Evolutionary conservation across 805 yeast species (phyloP), one percentile per base, ranked within the genome.

Genomic region (Candida maris): DNA sequence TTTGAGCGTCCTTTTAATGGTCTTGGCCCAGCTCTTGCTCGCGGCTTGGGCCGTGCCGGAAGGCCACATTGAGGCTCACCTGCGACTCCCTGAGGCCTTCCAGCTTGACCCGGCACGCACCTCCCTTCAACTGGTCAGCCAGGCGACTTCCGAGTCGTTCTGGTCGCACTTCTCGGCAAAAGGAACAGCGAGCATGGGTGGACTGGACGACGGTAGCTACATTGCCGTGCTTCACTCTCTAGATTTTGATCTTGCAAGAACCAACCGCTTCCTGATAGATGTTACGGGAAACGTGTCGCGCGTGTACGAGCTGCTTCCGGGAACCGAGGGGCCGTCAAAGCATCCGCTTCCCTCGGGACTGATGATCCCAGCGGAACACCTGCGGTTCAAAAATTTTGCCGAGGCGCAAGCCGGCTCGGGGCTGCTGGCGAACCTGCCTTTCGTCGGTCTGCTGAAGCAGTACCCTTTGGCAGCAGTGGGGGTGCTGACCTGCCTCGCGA

Each of bases 21-120:
- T n/a, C n/a, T n/a, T n/a, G n/a, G n/a, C n/a, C n/a, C n/a, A n/a
- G n/a, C n/a, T n/a, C n/a, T n/a, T n/a, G n/a, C n/a, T n/a, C n/a
- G n/a, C n/a, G n/a, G 24, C 24, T 12, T 21, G 8, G 24, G 24
- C 24, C 24, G 10, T 8, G 8, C 10, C 8, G 24, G 10, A 9
- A 12, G 24, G 24, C 8, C 8, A 31, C 28, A 8, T 35, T 7
- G 16, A 14, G 4, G 32, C 27, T 12, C 13, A 25, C 17, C 17
- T 35, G 25, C 30, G 30, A 24, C 23, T 37, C 21, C 31, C 40
- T n/a, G 39, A 32, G 10, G 17, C 20, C 13, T 38, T 32, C 12
- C 21, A 42, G 19, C 31, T 46, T 13, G 56, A 51, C 29, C 57
- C 57, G 9, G 35, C 54, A 13, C 38, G 56, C 27, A 14, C 46